Evolutionary conservation across 2,329 filamentous ascomycete species (phyloP).

Genomic region (Aspergillus fumigatus): DNA sequence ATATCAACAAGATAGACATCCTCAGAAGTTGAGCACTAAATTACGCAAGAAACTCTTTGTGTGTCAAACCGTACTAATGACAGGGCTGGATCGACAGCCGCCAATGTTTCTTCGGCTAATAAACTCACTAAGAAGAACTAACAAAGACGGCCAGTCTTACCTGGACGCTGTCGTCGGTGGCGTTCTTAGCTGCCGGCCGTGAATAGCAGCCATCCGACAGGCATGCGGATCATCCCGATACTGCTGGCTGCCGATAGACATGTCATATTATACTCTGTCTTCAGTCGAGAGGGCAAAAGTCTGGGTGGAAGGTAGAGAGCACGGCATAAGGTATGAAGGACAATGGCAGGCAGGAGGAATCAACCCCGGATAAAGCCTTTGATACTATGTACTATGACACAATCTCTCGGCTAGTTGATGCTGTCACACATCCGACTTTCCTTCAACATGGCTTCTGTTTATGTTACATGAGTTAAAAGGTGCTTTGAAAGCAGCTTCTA

Average conservation of each 20-base stretch:
- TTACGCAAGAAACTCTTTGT: too few relatives aligned
- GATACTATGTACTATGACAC: neutral
- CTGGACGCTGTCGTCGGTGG: neutral
- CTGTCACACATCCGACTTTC: neutral
- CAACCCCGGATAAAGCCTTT: neutral
- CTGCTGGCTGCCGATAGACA: neutral
- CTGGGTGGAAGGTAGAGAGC: too few relatives aligned
- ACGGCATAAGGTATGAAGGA: neutral
- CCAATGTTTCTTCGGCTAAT: too few relatives aligned
- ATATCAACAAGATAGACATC: too few relatives aligned
- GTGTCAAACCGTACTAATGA: too few relatives aligned
- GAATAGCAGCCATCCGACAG: neutral
- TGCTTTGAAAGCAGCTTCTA: neutral
- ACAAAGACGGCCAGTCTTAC: neutral
- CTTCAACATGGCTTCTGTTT: neutral
- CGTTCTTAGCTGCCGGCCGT: neutral
- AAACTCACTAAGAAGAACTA: too few relatives aligned
- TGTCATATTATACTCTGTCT: neutral
- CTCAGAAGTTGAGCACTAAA: too few relatives aligned
- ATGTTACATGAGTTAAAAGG: neutral
- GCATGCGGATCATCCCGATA: neutral
- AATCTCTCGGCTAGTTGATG: neutral
- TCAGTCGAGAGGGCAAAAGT: too few relatives aligned
- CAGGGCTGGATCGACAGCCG: too few relatives aligned
- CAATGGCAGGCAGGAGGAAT: neutral